Evolutionary conservation across 1,139 yeast species (phyloP).

Genomic region (Protomyces inundatus): DNA sequence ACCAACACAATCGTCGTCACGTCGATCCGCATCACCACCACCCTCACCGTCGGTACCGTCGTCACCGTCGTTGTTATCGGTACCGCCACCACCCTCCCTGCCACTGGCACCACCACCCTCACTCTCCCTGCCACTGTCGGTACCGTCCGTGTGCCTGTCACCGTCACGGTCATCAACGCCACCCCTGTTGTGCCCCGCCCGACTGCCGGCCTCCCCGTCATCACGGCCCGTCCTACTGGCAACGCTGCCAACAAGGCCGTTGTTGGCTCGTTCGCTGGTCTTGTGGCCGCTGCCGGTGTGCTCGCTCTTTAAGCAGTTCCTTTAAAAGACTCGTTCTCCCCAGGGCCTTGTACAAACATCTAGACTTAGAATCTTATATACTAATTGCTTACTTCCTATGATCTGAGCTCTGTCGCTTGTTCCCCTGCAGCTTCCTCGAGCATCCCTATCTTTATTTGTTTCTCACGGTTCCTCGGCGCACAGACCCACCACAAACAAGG

Average conservation of each 20-base stretch:
- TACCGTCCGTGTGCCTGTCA: neutral
- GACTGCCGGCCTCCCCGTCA: neutral
- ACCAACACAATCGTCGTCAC: neutral
- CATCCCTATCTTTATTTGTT: too few relatives aligned
- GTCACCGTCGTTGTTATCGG: neutral
- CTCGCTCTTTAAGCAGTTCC: neutral
- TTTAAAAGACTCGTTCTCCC: neutral
- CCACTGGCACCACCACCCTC: neutral
- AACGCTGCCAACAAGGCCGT: neutral
- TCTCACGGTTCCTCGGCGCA: too few relatives aligned
- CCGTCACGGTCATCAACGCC: neutral
- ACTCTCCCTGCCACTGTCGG: neutral
- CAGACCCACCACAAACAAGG: too few relatives aligned
- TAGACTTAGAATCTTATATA: neutral
- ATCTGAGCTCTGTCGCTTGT: too few relatives aligned
- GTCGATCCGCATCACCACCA: neutral
- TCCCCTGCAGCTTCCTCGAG: too few relatives aligned
- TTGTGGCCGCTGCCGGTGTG: neutral
- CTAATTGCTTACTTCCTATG: too few relatives aligned
- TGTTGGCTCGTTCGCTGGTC: neutral
- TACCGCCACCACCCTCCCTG: neutral
- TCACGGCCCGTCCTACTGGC: neutral
- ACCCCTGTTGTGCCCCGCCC: neutral
- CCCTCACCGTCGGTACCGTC: neutral
- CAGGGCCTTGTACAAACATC: neutral